Base-by-base conservation (phyloP, 768 basidiomycete species). In the Russula dissimulans region DNA sequence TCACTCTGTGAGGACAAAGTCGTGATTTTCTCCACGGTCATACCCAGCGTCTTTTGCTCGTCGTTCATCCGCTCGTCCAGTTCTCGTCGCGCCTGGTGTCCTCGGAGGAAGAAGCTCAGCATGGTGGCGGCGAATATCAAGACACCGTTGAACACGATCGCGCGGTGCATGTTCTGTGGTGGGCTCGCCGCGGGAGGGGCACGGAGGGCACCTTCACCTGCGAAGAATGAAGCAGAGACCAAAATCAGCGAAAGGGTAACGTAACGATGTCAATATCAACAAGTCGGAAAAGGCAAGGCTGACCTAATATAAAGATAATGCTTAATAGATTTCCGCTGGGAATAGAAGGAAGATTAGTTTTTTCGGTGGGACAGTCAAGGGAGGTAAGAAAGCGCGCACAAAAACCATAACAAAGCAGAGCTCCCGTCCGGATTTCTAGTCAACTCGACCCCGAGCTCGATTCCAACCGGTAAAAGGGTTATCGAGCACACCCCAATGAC, bases 351-450 rank as follows among this genome's bases (percentile, higher is more conserved):
- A 41, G 2, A 36, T 51, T 15, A 36, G 57, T 38, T 9, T 26
- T 15, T 26, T 26, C n/a, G 43, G 10, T 26, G 26, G 9, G 36
- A 12, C 1, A 18, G 7, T 5, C 4, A 22, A 17, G 4, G 5
- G 5, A 22, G 15, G 10, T 34, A 41, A 44, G 6, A 32, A 22
- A 11, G 17, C 15, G 76, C 84, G 58, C 68, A 89, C 86, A 75
- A 73, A 71, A 84, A 84, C 89, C 90, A 93, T 26, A 92, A 67
- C 31, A 90, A 69, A 0, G 89, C 86, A 0, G 89, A 79, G 60
- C 88, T 90, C 1, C 81, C 83, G 58, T 90, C 87, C 1, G 89
- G 81, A 67, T 89, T 91, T 58, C 87, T 77, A 7, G 90, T 90
- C 22, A 92, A 69, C 69, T 94, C 91, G 42, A 84, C 86, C 14